Conservation (phyloP, 2,329 filamentous ascomycete species). For the Sarocladium kiliense region DNA sequence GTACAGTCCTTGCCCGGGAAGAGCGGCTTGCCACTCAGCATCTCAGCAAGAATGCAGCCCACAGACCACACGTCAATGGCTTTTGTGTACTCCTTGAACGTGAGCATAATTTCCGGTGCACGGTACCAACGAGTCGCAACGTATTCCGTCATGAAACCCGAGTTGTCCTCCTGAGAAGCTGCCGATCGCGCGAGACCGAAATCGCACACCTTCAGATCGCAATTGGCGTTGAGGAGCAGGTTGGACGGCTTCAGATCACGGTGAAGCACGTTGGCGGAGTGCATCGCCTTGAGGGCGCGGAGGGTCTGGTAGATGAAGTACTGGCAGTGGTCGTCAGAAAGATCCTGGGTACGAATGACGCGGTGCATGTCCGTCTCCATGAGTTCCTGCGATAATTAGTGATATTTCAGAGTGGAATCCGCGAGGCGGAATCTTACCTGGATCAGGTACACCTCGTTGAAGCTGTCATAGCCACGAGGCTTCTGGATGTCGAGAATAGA, state of each 20-base stretch:
- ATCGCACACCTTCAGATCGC: constrained; percentile 97
- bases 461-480: constrained; percentile 89
- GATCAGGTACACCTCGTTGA: constrained; percentile 97
- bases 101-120: constrained; percentile 99
- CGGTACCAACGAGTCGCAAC: constrained; percentile 99
- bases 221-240: constrained; percentile 94
- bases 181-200: constrained; percentile 94
- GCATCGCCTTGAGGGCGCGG: constrained; percentile 96
- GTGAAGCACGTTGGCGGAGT: constrained; percentile 96
- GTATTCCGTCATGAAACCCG: constrained; percentile 99
- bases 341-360: constrained; percentile 95
- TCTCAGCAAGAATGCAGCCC: constrained; percentile 95
- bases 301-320: constrained; percentile 99
- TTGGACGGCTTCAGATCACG: constrained; percentile 98
- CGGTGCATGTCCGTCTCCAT: constrained; percentile 99
- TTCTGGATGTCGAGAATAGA: constrained; percentile 99
- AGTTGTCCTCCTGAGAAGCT: constrained; percentile 97
- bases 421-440: constrained; percentile 57
- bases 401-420: constrained; percentile 8
- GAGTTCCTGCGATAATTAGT: constrained; percentile 61
- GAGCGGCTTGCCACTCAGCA: constrained; percentile 95
- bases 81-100: constrained; percentile 99
- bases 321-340: constrained; percentile 98
- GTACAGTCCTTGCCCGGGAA: constrained; percentile 98
- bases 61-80: constrained; percentile 99